Evolutionary conservation across 169 alveolate species (phyloP).

Genomic region (Eimeria zaria): DNA sequence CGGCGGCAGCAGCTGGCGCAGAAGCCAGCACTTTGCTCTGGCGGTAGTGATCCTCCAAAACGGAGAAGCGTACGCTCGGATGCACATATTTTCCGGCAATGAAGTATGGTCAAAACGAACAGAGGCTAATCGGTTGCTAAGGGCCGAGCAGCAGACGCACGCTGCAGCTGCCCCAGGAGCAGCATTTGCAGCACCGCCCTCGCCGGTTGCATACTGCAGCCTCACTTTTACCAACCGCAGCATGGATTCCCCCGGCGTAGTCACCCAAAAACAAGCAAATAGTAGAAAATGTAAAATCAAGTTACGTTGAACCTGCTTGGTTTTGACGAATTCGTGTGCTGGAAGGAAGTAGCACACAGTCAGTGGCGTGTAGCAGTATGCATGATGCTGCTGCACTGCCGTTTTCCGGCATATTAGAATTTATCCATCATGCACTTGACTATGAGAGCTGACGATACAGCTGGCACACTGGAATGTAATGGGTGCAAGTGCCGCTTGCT

Average conservation of each 20-base stretch:
- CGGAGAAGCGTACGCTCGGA: slow-evolving; percentile 64
- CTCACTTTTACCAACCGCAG: slow-evolving; percentile 25
- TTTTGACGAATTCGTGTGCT: slow-evolving; percentile 1
- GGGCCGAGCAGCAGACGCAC: slow-evolving; percentile 72
- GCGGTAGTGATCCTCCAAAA: slow-evolving; percentile 59
- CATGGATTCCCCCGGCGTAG: slow-evolving; percentile 15
- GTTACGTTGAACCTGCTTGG: neutral
- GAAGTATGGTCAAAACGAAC: slow-evolving; percentile 37
- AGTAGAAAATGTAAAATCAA: neutral
- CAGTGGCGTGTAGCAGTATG: slow-evolving; percentile 10
- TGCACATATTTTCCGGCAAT: slow-evolving; percentile 63
- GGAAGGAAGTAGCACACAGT: slow-evolving; percentile 47
- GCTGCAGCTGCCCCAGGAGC: slow-evolving; percentile 74
- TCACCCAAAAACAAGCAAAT: neutral
- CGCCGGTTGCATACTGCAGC: slow-evolving; percentile 68
- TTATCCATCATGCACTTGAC: neutral
- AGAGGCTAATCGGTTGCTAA: slow-evolving; percentile 8
- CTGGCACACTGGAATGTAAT: neutral
- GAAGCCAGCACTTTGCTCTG: slow-evolving; percentile 80
- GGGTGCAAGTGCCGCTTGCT: slow-evolving; percentile 1
- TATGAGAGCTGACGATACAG: neutral
- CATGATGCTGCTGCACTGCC: neutral
- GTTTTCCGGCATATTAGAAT: neutral
- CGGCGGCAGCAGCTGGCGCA: slow-evolving; percentile 83
- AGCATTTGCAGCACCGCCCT: slow-evolving; percentile 75